These are phyloP conservation scores for Exophiala sp. DNA, from an alignment of 2,329 filamentous ascomycete genomes.

Conservation along the genomic window DNA sequence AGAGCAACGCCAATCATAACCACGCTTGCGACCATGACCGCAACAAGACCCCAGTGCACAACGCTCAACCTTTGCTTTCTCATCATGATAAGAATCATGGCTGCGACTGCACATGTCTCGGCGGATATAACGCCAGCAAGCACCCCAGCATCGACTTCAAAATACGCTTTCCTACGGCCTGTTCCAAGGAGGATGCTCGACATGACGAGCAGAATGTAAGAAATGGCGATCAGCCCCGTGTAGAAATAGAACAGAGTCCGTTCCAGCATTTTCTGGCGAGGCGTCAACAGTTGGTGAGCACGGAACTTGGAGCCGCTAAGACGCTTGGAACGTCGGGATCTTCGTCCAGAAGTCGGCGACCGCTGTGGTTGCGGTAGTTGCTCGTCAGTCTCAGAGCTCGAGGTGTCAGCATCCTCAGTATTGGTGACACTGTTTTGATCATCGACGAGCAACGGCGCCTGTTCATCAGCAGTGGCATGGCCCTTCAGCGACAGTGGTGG, in stretches of 20 bases:
- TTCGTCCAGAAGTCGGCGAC: background rate
- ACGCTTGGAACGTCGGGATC: background rate
- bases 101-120: slow-evolving; percentile 14
- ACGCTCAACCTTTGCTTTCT: slow-evolving; percentile 16
- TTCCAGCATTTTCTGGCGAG: slow-evolving; percentile 49
- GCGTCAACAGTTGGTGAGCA: slow-evolving; percentile 12
- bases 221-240: slow-evolving; percentile 54
- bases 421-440: background rate
- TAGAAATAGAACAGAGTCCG: slow-evolving; percentile 54
- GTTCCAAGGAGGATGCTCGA: slow-evolving; percentile 64
- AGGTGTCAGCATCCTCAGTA: slow-evolving; percentile 19
- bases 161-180: slow-evolving; percentile 62
- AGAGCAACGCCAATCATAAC: slow-evolving; percentile 14
- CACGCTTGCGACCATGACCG: slow-evolving; percentile 6
- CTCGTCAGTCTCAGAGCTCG: slow-evolving; percentile 21
- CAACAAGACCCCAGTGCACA: slow-evolving; percentile 21
- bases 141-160: slow-evolving; percentile 72
- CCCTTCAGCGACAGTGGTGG: background rate
- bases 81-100: slow-evolving; percentile 20
- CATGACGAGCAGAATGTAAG: slow-evolving; percentile 62
- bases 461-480: background rate
- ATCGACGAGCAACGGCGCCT: slow-evolving; percentile 9
- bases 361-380: slow-evolving; percentile 1
- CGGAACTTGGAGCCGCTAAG: background rate
- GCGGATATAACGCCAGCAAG: slow-evolving; percentile 66